Evolutionary conservation across 129 eudicot species (phyloP).

Genomic region (Logfia minima): DNA sequence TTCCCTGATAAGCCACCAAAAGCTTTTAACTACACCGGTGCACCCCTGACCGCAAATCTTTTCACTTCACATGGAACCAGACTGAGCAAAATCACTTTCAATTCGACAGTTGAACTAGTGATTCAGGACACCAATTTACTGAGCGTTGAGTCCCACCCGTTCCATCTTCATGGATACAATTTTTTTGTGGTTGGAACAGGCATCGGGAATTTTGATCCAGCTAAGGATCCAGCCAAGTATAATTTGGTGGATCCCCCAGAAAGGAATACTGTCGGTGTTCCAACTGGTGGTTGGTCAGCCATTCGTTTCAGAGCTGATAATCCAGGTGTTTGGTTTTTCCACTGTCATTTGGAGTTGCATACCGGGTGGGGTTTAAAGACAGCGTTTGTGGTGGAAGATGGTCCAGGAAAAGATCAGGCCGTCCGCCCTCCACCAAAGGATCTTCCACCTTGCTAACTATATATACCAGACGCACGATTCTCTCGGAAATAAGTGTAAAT

Average conservation of each 20-base stretch:
- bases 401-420: constrained; percentile 43
- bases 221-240: constrained; percentile 45
- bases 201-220: constrained; percentile 40
- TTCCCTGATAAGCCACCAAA: constrained; percentile 44
- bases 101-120: constrained; percentile 47
- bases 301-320: constrained; percentile 50
- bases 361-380: constrained; percentile 55
- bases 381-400: constrained; percentile 54
- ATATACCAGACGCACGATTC: background rate
- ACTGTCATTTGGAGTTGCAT: constrained; percentile 55
- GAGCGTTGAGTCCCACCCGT: constrained; percentile 51
- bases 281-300: constrained; percentile 53
- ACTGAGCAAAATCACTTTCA: constrained; percentile 40
- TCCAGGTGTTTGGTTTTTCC: constrained; percentile 60
- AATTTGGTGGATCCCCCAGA: constrained; percentile 59
- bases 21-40: constrained; percentile 52
- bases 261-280: constrained; percentile 53
- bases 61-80: constrained; percentile 46
- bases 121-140: constrained; percentile 47
- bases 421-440: constrained; percentile 77
- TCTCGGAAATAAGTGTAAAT: constrained; percentile 23
- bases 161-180: constrained; percentile 51
- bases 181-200: constrained; percentile 53
- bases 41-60: constrained; percentile 50
- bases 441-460: constrained; percentile 62